Conservation (phyloP, 768 basidiomycete genomes). For the Russula sp. region DNA sequence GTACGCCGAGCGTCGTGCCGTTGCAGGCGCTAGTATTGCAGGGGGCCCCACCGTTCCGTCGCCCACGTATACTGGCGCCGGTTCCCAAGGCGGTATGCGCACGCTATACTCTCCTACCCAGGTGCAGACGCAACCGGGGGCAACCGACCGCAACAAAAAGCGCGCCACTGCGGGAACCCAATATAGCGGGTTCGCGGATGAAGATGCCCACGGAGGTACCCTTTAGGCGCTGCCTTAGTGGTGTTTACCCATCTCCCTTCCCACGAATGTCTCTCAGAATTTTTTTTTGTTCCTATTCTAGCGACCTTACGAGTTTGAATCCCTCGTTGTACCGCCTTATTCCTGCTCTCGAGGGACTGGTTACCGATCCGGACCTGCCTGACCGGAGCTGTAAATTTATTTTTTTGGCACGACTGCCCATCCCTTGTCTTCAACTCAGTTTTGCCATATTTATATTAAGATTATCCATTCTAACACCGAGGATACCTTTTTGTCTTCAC, state of each 20-base stretch:
- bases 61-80: constrained; percentile 26
- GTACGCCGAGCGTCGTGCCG: constrained; percentile 49
- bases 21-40: constrained; percentile 30
- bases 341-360: not conserved
- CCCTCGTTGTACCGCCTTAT: constrained; percentile 8
- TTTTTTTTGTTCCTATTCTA: not conserved
- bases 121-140: not conserved
- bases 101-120: constrained; percentile 31
- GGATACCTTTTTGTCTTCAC: not conserved
- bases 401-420: not conserved
- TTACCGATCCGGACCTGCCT: not conserved
- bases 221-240: not conserved
- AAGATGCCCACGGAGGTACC: constrained; percentile 30
- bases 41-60: constrained; percentile 27
- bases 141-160: constrained; percentile 17
- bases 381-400: not conserved
- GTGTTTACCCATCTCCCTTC: not conserved
- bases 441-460: not conserved
- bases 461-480: not conserved
- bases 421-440: not conserved
- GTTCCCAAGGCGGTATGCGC: constrained; percentile 31
- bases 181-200: constrained; percentile 26
- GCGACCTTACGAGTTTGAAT: not conserved
- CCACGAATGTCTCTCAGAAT: not conserved
- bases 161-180: constrained; percentile 29